Evolutionary conservation across 345 rosid genomes (phyloP).

Genomic region (Rhodamnia rubescens): DNA sequence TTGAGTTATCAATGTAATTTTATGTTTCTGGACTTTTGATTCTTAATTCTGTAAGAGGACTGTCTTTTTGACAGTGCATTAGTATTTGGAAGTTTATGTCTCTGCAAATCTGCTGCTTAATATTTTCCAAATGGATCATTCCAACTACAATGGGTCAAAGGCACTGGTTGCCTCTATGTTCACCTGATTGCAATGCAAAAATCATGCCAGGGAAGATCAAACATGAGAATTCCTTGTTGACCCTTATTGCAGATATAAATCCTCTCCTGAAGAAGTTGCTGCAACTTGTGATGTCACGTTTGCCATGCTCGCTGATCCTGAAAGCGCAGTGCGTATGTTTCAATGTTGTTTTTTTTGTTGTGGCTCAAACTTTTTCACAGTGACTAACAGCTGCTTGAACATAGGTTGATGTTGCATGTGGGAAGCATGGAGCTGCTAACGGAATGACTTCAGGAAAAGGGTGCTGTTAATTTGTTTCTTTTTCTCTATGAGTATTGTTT

Average conservation of each 20-base stretch:
- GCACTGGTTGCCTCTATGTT: not conserved
- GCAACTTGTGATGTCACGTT: constrained; percentile 79
- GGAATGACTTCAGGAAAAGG: constrained; percentile 90
- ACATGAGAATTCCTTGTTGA: not conserved
- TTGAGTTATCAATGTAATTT: not conserved
- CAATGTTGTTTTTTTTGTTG: constrained; percentile 6
- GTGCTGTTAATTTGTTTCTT: constrained; percentile 20
- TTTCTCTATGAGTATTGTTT: not conserved
- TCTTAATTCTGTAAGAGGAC: not conserved
- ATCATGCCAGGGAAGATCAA: not conserved
- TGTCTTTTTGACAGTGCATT: not conserved
- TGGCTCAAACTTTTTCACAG: not conserved
- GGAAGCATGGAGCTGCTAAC: constrained; percentile 63
- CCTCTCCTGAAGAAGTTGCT: constrained; percentile 86
- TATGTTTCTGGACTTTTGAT: not conserved
- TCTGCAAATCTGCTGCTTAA: not conserved
- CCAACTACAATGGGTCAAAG: not conserved
- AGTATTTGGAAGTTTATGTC: not conserved
- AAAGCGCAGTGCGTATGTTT: constrained; percentile 94
- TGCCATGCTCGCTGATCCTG: constrained; percentile 95
- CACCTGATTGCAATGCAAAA: not conserved
- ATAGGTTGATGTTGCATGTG: constrained; percentile 81
- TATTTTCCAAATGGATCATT: not conserved
- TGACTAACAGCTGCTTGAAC: constrained; percentile 10
- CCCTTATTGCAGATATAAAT: constrained; percentile 40